Evolutionary conservation across 148 eudicot genomes (phyloP).

Genomic region (Nepenthes mirabilis): DNA sequence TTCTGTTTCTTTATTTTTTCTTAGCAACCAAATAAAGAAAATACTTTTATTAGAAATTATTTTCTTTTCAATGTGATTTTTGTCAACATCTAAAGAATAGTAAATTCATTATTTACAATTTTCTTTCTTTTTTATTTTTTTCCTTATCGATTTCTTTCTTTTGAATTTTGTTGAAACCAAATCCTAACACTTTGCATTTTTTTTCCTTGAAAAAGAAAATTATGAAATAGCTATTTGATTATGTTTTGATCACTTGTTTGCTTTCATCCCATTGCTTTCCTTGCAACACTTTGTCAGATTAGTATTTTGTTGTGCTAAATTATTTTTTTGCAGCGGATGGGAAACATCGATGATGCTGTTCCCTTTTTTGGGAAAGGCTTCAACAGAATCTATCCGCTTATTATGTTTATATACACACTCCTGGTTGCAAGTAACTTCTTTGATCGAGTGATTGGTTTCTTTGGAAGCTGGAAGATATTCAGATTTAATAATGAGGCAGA

Average conservation of each 20-base stretch:
- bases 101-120: too few relatives aligned
- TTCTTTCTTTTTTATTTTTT: too few relatives aligned
- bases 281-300: not conserved
- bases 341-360: constrained; percentile 75
- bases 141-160: too few relatives aligned
- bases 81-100: too few relatives aligned
- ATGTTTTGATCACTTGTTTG: not conserved
- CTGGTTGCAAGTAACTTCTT: constrained; percentile 87
- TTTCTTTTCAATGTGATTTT: too few relatives aligned
- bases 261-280: not conserved
- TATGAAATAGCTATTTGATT: too few relatives aligned
- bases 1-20: too few relatives aligned
- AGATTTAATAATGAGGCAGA: constrained; percentile 55
- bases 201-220: too few relatives aligned
- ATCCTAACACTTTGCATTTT: too few relatives aligned
- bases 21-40: too few relatives aligned
- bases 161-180: too few relatives aligned
- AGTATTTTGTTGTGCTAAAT: constrained; percentile 1
- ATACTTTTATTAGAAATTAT: too few relatives aligned
- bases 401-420: constrained; percentile 80
- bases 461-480: constrained; percentile 84
- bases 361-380: constrained; percentile 81
- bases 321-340: constrained; percentile 58
- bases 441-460: constrained; percentile 53
- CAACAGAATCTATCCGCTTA: constrained; percentile 80